Evolutionary conservation across 2,329 filamentous ascomycete genomes (phyloP), one percentile per base, ranked within the genome.

Genomic region (Aspergillus sergii): DNA sequence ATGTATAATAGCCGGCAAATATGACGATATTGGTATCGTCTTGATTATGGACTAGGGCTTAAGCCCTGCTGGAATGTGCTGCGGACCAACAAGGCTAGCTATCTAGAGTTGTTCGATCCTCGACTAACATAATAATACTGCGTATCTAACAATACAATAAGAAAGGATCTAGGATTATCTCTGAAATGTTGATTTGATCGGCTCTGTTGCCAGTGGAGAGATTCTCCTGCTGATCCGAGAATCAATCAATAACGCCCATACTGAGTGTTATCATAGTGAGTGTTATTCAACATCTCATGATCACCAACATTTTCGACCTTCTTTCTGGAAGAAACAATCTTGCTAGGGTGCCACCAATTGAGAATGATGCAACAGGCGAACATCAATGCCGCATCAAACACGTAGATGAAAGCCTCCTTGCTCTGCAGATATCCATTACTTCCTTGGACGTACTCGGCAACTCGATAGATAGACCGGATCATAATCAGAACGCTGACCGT

Each of bases 361-460:
- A 61, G 45, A n/a, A 57, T 41, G n/a, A 61, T 21, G 36, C 23
- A 46, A 12, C 50, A 48, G 28, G 32, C 6, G 9, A 61, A 67
- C 78, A 82, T 82, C 9, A 77, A 69, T 0, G 72, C 62, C 0
- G 72, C 74, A 62, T 84, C 82, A 66, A 84, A 81, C 2, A 80
- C 64, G 61, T 82, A 84, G 19, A 81, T 53, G 12, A 73, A 74
- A 72, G 75, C 77, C 67, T 84, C 82, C 58, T 80, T 71, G 5
- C 50, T 63, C 48, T 83, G 68, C 4, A 78, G 67, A 65, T 81
- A 82, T 0, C 79, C 81, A 28, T 74, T 69, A 10, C 73, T 68
- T 14, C 80, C 82, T 70, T 77, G 71, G 2, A 73, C 72, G 68
- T 82, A 85, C 72, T 85, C 84, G 11, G 84, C 68, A 3, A 83